Evolutionary conservation across 1,139 yeast species (phyloP), one percentile per base, ranked within the genome.

Genomic region (Debaryomyces psychrophilus): DNA sequence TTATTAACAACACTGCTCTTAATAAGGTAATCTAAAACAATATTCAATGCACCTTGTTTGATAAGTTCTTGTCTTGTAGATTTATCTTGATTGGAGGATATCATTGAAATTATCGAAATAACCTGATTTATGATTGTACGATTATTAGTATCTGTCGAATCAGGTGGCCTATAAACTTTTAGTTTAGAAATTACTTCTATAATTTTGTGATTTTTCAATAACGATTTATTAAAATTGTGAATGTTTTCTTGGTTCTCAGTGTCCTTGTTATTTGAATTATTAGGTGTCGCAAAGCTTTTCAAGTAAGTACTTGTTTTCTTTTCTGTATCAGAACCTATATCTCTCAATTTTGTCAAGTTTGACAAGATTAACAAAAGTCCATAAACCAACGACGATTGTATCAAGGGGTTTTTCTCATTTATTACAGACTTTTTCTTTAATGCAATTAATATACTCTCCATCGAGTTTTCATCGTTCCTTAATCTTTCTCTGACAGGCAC

Each of bases 31-130:
- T 68, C 68, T 8, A 79, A 47, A 0, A 72, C 41, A 1, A 75
- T 52, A 37, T 65, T 69, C 35, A 79, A 52, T 0, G 72, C 76
- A 0, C 83, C 83, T 53, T 78, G 81, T 41, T 71, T 67, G 11
- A 76, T 76, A 11, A 79, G 57, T 23, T 67, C 73, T n/a, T 62
- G 60, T 28, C 75, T 65, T 2, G 62, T 59, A 0, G 38, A 40
- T 40, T 61, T 61, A 4, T 53, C 57, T 41, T 64, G 72, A 36
- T 59, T 64, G 6, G 50, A 38, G 0, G 76, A 56, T 2, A 71
- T 51, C 57, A 57, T 58, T 44, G 60, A 55, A 2, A 71, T 54
- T 3, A 72, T 59, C 5, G 38, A 42, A 11, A 69, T 55, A 8
- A 64, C 48, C 23, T 59, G 64, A 27, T 50, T 55, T 3, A 56